Base-by-base conservation (phyloP, 768 basidiomycete species). In the Gloeopeniophorella convolvens region DNA sequence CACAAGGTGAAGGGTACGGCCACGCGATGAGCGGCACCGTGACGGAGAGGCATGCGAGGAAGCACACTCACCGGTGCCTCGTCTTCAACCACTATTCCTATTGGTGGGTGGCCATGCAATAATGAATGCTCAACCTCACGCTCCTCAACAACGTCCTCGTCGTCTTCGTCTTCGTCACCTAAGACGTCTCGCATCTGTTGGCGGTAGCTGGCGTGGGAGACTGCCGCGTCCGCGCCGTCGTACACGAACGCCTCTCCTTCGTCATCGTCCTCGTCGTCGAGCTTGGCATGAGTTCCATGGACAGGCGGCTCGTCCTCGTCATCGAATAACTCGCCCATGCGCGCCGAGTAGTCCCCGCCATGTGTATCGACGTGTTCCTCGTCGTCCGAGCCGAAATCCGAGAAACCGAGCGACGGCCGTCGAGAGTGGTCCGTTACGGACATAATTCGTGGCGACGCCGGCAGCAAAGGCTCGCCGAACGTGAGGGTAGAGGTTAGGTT, bases 151-250 rank as follows among this genome's bases (percentile, higher is more conserved):
- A 26, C 27, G 15, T 53, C 51, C 2, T 47, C 51, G 36, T 72
- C 72, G 30, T 72, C 70, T 39, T 70, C 73, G 47, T 77, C 72
- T 10, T 86, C 85, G 27, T 74, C 70, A 15, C 81, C 88, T 31
- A 92, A 72, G 20, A 86, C 81, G 42, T 89, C 85, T 37, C 80
- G 74, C 43, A 93, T 66, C 58, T 79, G 83, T 51, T 83, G 78
- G 10, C 68, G 70, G 63, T 93, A 93, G 44, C 74, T 77, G 31
- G 71, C 69, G 13, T 73, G 66, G 0, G 72, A 65, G 35, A 67
- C 59, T 12, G 68, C 67, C 30, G 80, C 76, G 59, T 92, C 88
- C 18, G 79, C 69, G 24, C 88, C 89, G 24, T 73, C 72, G 61
- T 91, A 93, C 24, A 89, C 53, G 58, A 92, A 92, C 0, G 68